Evolutionary conservation across 1,284 basidiomycete species (phyloP).

Genomic region (Apiotrichum siamense): DNA sequence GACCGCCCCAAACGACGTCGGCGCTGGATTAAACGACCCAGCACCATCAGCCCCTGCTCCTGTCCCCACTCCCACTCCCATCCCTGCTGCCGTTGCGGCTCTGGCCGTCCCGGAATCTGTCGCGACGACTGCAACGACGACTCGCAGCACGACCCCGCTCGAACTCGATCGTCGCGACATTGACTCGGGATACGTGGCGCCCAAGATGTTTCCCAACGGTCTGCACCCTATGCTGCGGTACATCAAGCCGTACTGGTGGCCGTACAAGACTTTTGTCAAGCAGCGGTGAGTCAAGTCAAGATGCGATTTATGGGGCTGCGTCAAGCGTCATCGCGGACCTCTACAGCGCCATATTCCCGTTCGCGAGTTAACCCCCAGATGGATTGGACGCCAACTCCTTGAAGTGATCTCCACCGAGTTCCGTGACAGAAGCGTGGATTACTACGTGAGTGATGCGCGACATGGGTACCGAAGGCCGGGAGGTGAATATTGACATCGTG

Average conservation of each 20-base stretch:
- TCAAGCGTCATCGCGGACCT: too few relatives aligned
- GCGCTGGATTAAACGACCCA: too few relatives aligned
- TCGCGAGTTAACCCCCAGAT: too few relatives aligned
- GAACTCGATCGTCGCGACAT: neutral
- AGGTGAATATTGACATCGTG: neutral
- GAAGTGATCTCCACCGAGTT: constrained; percentile 87
- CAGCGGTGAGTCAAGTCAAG: constrained; percentile 60
- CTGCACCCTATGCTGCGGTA: constrained; percentile 47
- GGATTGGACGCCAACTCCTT: constrained; percentile 49
- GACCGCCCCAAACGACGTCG: too few relatives aligned
- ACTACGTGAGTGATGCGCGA: constrained; percentile 62
- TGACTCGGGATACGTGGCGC: neutral
- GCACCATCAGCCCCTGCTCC: neutral
- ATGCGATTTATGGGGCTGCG: neutral
- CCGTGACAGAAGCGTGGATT: constrained; percentile 80
- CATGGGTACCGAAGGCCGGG: too few relatives aligned
- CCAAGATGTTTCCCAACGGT: constrained; percentile 26
- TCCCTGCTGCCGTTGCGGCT: neutral
- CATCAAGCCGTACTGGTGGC: constrained; percentile 50
- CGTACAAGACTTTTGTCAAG: constrained; percentile 83
- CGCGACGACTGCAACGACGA: neutral
- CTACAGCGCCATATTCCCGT: too few relatives aligned
- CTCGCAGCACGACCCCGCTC: neutral
- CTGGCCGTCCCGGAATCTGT: neutral
- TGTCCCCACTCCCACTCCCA: neutral